phyloP scores from a whole-genome alignment of 495 filamentous ascomycete species.

The Penicillium turbatum region DNA sequence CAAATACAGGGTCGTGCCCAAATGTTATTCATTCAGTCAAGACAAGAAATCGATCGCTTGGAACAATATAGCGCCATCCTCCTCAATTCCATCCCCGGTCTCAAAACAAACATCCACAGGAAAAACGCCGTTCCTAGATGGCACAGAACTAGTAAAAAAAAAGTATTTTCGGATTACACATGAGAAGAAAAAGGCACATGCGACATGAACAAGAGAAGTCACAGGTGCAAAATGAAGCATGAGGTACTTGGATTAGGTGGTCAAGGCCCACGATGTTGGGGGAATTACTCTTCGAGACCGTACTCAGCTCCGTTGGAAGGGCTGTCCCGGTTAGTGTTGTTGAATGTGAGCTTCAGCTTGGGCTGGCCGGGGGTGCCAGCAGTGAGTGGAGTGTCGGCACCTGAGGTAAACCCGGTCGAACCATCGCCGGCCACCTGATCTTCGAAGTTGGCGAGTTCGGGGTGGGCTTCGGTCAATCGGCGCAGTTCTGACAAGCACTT shows the following conservation, averaged over 20 bases:
- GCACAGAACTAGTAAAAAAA: constrained; percentile 2
- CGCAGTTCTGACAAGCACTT: constrained; percentile 63
- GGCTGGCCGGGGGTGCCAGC: constrained; percentile 48
- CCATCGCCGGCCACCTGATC: constrained; percentile 53
- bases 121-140: constrained; percentile 14
- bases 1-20: constrained; percentile 8
- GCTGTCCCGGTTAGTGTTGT: constrained; percentile 40
- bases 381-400: constrained; percentile 66
- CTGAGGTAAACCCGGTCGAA: constrained; percentile 62
- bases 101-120: constrained; percentile 5
- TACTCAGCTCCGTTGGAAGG: constrained; percentile 28
- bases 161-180: constrained; percentile 18
- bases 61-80: constrained; percentile 13
- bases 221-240: constrained; percentile 12
- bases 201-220: constrained; percentile 2
- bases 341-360: constrained; percentile 57
- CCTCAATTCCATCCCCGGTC: constrained; percentile 6
- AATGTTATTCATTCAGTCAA: neutral
- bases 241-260: neutral
- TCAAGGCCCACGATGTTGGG: neutral
- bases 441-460: constrained; percentile 71
- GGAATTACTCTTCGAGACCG: constrained; percentile 35
- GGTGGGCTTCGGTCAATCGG: constrained; percentile 64
- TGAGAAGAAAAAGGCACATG: constrained; percentile 9
- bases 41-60: constrained; percentile 17